These are phyloP conservation scores for Paraurostyla sp. DNA, from an alignment of 73 alveolate species.

Conservation along the genomic window DNA sequence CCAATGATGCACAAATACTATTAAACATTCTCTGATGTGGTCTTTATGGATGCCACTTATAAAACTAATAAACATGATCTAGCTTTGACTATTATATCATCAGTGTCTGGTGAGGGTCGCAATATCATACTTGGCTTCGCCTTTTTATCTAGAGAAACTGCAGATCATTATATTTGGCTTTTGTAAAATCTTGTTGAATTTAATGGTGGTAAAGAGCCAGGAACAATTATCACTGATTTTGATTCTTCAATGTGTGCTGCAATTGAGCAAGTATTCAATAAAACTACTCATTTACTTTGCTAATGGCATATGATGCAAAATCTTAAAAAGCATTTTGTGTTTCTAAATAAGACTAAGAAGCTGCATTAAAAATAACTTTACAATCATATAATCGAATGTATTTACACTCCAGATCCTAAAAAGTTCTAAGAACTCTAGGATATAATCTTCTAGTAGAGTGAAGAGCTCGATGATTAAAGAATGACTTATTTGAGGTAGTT, in stretches of 20 bases:
- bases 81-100: constrained; percentile 58
- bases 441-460: constrained; percentile 53
- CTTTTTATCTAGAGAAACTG: constrained; percentile 52
- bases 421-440: constrained; percentile 65
- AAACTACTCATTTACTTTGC: constrained; percentile 68
- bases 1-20: constrained; percentile 67
- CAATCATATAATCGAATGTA: constrained; percentile 49
- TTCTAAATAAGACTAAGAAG: constrained; percentile 53
- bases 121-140: constrained; percentile 68
- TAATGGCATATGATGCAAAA: constrained; percentile 68
- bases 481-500: constrained; percentile 37
- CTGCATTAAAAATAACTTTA: constrained; percentile 50
- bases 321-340: constrained; percentile 62
- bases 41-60: constrained; percentile 71
- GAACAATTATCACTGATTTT: constrained; percentile 65
- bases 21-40: constrained; percentile 66
- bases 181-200: constrained; percentile 55
- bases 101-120: constrained; percentile 67
- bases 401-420: constrained; percentile 54
- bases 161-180: constrained; percentile 70
- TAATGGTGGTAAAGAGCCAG: constrained; percentile 65
- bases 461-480: constrained; percentile 42
- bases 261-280: constrained; percentile 51
- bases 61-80: constrained; percentile 71
- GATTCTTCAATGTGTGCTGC: constrained; percentile 67